Evolutionary conservation across 805 yeast species (phyloP), one percentile per base, ranked within the genome.

Genomic region (Cyberlindnera meyerae): DNA sequence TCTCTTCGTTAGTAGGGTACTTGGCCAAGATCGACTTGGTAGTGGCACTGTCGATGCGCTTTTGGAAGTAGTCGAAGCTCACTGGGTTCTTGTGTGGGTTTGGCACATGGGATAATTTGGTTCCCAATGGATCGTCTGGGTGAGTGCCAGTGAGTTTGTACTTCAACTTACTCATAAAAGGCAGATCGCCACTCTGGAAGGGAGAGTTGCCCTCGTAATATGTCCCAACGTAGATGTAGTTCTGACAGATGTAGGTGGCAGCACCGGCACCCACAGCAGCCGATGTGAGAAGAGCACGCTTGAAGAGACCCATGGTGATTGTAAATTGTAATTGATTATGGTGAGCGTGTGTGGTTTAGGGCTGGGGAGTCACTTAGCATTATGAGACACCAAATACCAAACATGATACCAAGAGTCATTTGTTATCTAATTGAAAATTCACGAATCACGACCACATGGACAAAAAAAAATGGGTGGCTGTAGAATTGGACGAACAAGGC

Each of bases 1-100:
- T 18, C 25, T 48, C 57, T 6, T 52, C 54, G 27, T 41, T 45
- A 8, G 49, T 41, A 37, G 40, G 45, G 29, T 38, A 50, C 32
- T 47, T 50, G 7, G 18, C 13, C 12, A 52, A 29, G n/a, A 52
- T 38, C 25, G 30, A 31, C 18, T 32, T 34, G 5, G 51, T 44
- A 8, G 40, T 33, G 18, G 32, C 43, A 8, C 47, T 24, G 25
- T 43, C 48, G 13, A 50, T 11, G 24, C 33, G 43, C 29, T 39
- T 44, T 33, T 50, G 51, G 30, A 42, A 50, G 37, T 36, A 50
- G 33, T 50, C 54, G 16, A 29, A 47, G 18, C 37, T 22, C 6
- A 34, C 37, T 4, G 40, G 40, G 33, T 41, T 48, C 12, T 30
- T 27, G 8, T 43, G n/a, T 24, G 52, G 54, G 27, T 49, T 49